Evolutionary conservation across 495 filamentous ascomycete species (phyloP), one percentile per base, ranked within the genome.

Genomic region (Filosporella fistucella): DNA sequence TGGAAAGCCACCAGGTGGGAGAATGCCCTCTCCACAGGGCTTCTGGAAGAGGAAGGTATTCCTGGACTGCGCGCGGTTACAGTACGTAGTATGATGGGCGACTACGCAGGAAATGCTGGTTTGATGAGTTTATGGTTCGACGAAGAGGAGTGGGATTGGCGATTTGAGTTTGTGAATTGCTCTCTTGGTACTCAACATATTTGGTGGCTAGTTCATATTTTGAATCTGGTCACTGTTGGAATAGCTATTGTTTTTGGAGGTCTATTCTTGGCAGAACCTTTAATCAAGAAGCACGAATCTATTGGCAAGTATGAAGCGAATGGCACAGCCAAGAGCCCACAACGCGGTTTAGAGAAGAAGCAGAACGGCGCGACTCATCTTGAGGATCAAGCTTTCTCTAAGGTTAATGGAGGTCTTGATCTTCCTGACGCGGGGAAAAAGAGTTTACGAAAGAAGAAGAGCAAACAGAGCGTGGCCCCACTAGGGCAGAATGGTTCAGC

Each of bases 11-110:
- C 61, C 21, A 58, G 59, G 16, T 78, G 68, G 67, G 45, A 56
- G 13, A 39, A 70, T 26, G 69, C 69, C 0, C 51, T 41, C 11
- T 48, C 49, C 4, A 58, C 57, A 2, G 46, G 64, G 3, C 38
- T 72, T 0, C 53, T 62, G 14, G 65, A 64, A 9, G 56, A 60
- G 1, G 55, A 61, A 0, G 65, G 59, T 0, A 16, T 71, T 1
- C 77, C 78, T 1, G 78, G 77, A 0, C 71, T 96, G n/a, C 69
- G 90, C 2, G 93, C 97, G 66, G 79, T 96, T 42, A 98, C 93
- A 0, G 85, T 97, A 4, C 78, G 89, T n/a, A 95, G 89, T 55
- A 96, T 98, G 93, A 98, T 98, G 93, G 93, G 91, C 20, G 86
- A 86, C 21, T 97, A 81, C 58, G 82, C 80, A 16, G 93, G 93